Conservation (phyloP, 495 filamentous ascomycete genomes). For the Annulohypoxylon moriforme region DNA sequence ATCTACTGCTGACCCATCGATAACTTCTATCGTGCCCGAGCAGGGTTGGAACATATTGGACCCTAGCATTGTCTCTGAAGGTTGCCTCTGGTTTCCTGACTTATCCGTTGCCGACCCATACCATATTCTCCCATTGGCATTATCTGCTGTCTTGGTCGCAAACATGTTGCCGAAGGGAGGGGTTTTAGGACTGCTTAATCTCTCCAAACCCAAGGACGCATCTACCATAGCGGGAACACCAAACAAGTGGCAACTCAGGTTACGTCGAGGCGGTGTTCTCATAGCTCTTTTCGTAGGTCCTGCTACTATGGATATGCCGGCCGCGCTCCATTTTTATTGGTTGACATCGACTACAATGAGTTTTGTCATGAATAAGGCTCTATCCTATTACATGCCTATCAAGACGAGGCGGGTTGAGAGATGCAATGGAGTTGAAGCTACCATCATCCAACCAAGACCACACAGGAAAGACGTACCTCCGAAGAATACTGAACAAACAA, state of each 20-base stretch:
- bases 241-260: constrained; percentile 29
- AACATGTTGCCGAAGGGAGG: constrained; percentile 52
- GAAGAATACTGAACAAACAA: neutral
- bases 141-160: constrained; percentile 62
- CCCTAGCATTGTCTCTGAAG: constrained; percentile 71
- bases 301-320: constrained; percentile 64
- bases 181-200: constrained; percentile 31
- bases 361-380: constrained; percentile 3
- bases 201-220: neutral
- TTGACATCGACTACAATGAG: constrained; percentile 58
- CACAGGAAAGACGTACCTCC: neutral
- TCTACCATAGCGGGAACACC: neutral
- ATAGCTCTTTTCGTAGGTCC: constrained; percentile 59
- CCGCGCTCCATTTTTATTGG: constrained; percentile 80
- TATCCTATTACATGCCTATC: constrained; percentile 46
- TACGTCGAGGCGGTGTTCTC: constrained; percentile 53
- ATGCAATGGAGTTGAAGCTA: constrained; percentile 34
- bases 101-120: constrained; percentile 76
- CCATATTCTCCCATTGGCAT: constrained; percentile 70
- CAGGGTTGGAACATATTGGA: constrained; percentile 52
- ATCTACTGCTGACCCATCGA: constrained; percentile 9
- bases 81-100: constrained; percentile 84
- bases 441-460: constrained; percentile 43
- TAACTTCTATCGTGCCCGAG: constrained; percentile 9
- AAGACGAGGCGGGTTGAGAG: constrained; percentile 22